phyloP scores from a whole-genome alignment of 768 basidiomycete genomes.

The Gloeopeniophorella convolvens region DNA sequence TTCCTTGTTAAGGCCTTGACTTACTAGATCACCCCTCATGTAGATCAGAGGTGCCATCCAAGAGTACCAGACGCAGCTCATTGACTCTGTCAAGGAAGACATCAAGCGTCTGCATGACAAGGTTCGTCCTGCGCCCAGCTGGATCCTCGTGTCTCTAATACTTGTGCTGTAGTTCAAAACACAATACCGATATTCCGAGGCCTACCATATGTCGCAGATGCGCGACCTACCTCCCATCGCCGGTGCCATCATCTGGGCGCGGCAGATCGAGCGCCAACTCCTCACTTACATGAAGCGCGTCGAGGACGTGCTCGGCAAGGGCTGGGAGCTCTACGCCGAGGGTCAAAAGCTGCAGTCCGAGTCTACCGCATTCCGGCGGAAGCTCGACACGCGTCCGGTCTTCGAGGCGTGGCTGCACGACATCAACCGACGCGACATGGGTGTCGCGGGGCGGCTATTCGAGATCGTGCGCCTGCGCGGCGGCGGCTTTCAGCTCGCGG shows the following conservation, averaged over 20 bases:
- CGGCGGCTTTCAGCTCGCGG: slow-evolving; percentile 78
- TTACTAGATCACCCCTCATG: not conserved
- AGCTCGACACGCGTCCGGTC: slow-evolving; percentile 89
- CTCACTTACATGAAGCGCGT: slow-evolving; percentile 98
- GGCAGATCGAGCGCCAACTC: slow-evolving; percentile 97
- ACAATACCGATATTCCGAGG: slow-evolving; percentile 91
- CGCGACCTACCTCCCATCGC: slow-evolving; percentile 98
- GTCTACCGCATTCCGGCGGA: slow-evolving; percentile 85
- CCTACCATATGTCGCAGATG: slow-evolving; percentile 98
- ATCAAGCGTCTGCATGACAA: slow-evolving; percentile 94
- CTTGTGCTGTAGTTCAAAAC: slow-evolving; percentile 69
- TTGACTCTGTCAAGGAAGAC: slow-evolving; percentile 98
- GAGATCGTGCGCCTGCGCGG: slow-evolving; percentile 77
- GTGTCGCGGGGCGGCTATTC: slow-evolving; percentile 85
- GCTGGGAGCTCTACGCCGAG: slow-evolving; percentile 99
- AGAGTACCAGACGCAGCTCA: slow-evolving; percentile 98
- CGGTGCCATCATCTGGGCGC: slow-evolving; percentile 96
- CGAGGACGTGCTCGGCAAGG: slow-evolving; percentile 95
- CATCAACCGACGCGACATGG: slow-evolving; percentile 89
- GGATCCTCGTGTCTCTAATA: not conserved
- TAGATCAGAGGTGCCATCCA: slow-evolving; percentile 97
- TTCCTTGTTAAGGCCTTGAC: not conserved
- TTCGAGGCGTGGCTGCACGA: slow-evolving; percentile 97
- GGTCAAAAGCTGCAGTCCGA: slow-evolving; percentile 96
- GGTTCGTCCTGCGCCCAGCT: slow-evolving; percentile 30